These are phyloP conservation scores for Sporothrix humicola DNA, from an alignment of 2,329 filamentous ascomycete species.

Conservation along the genomic window DNA sequence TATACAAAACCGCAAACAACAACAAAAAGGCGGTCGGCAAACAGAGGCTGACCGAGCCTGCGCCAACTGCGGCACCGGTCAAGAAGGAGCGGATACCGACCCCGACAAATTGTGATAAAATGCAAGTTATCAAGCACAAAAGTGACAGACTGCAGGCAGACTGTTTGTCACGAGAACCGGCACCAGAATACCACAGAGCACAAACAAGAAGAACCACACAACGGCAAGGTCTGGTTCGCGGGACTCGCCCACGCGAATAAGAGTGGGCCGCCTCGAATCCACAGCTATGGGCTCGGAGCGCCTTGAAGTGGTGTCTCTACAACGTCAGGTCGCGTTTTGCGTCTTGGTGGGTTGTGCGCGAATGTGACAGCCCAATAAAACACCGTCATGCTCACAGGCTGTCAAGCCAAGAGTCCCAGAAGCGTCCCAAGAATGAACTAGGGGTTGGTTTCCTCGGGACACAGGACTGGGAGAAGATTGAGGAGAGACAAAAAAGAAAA, in stretches of 20 bases:
- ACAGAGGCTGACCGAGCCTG: not conserved
- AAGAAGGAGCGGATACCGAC: slow-evolving; percentile 11
- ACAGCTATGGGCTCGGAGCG: slow-evolving; percentile 14
- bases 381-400: not conserved
- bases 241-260: not conserved
- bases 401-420: not conserved
- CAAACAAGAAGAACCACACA: slow-evolving; percentile 16
- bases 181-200: not conserved
- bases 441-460: not conserved
- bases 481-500: not conserved
- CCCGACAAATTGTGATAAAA: not conserved
- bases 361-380: slow-evolving; percentile 11
- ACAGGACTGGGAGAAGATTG: not conserved
- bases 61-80: slow-evolving; percentile 14
- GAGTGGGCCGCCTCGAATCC: slow-evolving; percentile 19
- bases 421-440: not conserved
- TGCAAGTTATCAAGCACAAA: not conserved
- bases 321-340: slow-evolving; percentile 18
- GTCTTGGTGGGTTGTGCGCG: not conserved
- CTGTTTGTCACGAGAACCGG: not conserved
- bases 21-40: not conserved
- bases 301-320: slow-evolving; percentile 14
- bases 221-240: not conserved
- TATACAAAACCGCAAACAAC: not conserved
- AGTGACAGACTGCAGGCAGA: slow-evolving; percentile 9